Evolutionary conservation across 768 basidiomycete species (phyloP), one percentile per base, ranked within the genome.

Genomic region (Cystobasidium onofrii): DNA sequence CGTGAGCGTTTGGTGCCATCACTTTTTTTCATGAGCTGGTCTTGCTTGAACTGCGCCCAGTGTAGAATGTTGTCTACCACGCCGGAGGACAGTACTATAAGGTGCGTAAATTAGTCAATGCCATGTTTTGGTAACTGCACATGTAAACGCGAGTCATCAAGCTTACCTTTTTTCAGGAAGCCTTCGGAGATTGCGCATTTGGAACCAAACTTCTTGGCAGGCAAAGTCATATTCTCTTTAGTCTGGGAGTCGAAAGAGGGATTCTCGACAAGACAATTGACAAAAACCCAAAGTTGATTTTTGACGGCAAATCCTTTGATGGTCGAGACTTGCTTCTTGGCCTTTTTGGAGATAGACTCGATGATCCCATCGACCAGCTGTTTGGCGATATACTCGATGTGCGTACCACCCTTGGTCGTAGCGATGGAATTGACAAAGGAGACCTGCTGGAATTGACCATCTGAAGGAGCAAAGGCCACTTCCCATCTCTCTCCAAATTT

Each of bases 231-330:
- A 2, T 88, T 90, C 81, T 99, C 96, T 83, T 99, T 99, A 43
- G 96, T 97, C 82, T 99, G 96, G 85, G 91, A 93, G 85, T 99
- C 95, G 82, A 99, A 99, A 0, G 92, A 91, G 10, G 96, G 95
- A 79, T 99, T 99, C 83, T 95, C 94, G 76, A 99, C 89, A 74
- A 96, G 84, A 17, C 91, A 88, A 78, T 97, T 98, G 79, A 99
- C 88, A 79, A 98, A 99, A 67, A 99, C 86, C 92, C 91, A 94
- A 88, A 99, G 92, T 80, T 99, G 94, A 78, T 89, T 93, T 84
- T 92, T 95, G 83, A 98, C 88, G 82, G 96, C 92, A 66, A 88
- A 86, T 18, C 91, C 86, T 81, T 97, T 98, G 78, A 98, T 89
- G 0, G 89, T 86, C n/a, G 93, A 92, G 1, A 85, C 92, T 83